Conservation (phyloP, 164 flowering plant species). For the Aristolochia californica region DNA sequence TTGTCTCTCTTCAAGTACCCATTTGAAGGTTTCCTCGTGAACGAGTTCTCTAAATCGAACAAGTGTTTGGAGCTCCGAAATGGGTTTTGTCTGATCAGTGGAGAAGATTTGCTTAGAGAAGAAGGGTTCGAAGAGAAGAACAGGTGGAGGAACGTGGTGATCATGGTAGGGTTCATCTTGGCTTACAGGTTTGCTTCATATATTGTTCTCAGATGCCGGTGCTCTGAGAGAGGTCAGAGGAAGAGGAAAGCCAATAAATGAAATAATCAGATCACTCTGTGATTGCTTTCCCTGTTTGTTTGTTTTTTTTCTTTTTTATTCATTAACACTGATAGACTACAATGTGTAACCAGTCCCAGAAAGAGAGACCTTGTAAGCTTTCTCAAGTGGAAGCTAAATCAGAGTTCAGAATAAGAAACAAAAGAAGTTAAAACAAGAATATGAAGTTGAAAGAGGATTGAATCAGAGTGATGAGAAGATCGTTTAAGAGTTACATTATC, state of each 20-base stretch:
- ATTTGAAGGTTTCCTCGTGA: slow-evolving; percentile 85
- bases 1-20: slow-evolving; percentile 89
- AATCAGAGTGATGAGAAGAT: too few relatives aligned
- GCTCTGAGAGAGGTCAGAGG: slow-evolving; percentile 40
- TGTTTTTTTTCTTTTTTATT: too few relatives aligned
- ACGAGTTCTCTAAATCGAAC: slow-evolving; percentile 60
- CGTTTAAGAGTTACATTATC: too few relatives aligned
- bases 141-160: slow-evolving; percentile 63
- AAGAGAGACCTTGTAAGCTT: too few relatives aligned
- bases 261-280: too few relatives aligned
- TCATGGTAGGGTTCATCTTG: slow-evolving; percentile 70
- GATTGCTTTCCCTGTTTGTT: too few relatives aligned
- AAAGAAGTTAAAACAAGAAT: too few relatives aligned
- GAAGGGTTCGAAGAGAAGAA: slow-evolving; percentile 63
- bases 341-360: too few relatives aligned
- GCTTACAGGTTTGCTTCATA: slow-evolving; percentile 78
- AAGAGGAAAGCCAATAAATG: not conserved
- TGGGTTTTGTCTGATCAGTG: slow-evolving; percentile 54
- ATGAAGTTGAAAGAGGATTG: too few relatives aligned
- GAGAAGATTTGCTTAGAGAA: slow-evolving; percentile 69
- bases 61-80: slow-evolving; percentile 69
- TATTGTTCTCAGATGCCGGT: slow-evolving; percentile 67
- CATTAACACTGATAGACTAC: too few relatives aligned
- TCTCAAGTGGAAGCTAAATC: too few relatives aligned
- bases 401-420: too few relatives aligned